phyloP scores from a whole-genome alignment of 176 grass and related monocot species.

The Carex scoparia region DNA sequence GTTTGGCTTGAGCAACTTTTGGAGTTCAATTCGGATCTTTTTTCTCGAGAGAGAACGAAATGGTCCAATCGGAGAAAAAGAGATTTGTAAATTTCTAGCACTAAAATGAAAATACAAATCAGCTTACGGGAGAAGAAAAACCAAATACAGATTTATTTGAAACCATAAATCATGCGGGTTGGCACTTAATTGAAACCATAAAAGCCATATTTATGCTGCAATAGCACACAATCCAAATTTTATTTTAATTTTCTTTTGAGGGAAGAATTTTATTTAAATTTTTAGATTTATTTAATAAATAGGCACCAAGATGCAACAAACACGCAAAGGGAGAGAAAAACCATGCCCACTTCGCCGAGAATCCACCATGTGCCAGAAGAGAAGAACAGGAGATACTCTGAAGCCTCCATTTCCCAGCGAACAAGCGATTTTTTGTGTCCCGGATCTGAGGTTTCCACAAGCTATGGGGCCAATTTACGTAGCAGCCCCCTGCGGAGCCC shows the following conservation, averaged over 20 bases:
- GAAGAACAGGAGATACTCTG: conserved; percentile 22
- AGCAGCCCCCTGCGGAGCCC: conserved; percentile 7
- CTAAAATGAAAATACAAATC: neutral
- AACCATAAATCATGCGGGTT: neutral
- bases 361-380: conserved; percentile 16
- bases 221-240: neutral
- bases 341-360: neutral
- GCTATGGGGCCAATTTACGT: neutral
- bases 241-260: neutral
- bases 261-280: neutral
- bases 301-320: neutral
- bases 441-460: conserved; percentile 8
- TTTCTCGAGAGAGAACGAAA: neutral
- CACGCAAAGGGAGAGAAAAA: neutral
- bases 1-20: neutral
- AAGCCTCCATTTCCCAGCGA: neutral
- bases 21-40: neutral
- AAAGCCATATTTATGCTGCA: neutral
- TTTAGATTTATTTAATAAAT: neutral
- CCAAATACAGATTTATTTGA: too few species aligned
- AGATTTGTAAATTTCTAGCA: neutral
- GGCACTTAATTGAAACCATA: neutral
- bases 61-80: neutral
- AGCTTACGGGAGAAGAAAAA: neutral
- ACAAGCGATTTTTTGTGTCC: neutral